phyloP scores from a whole-genome alignment of 2,329 filamentous ascomycete genomes.

The Neonectria neomacrospora region DNA sequence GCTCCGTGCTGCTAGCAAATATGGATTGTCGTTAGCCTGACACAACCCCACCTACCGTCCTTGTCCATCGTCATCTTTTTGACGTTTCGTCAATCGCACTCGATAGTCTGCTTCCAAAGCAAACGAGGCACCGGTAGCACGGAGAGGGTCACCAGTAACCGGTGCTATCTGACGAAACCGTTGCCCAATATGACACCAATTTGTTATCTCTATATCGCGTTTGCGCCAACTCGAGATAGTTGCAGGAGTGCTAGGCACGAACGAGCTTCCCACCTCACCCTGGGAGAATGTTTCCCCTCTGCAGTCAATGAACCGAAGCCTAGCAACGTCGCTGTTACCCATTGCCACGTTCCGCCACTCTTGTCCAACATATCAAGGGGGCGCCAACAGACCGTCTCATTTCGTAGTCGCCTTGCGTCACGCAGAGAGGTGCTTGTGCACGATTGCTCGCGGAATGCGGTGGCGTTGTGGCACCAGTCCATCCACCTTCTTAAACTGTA shows the following conservation, averaged over 20 bases:
- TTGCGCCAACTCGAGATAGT: not conserved
- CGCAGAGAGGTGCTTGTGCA: slow-evolving; percentile 28
- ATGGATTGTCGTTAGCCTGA: not conserved
- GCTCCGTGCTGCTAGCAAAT: not conserved
- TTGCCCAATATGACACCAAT: not conserved
- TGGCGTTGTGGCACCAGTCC: slow-evolving; percentile 7
- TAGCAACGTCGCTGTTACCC: slow-evolving; percentile 31
- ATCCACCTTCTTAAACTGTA: slow-evolving; percentile 2
- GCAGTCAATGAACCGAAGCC: slow-evolving; percentile 39
- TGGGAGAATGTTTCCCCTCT: slow-evolving; percentile 33
- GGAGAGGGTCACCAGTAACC: not conserved
- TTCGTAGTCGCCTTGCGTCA: slow-evolving; percentile 30
- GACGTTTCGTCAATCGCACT: not conserved
- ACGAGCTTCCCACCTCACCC: slow-evolving; percentile 13
- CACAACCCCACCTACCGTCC: slow-evolving; percentile 1
- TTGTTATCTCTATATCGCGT: not conserved
- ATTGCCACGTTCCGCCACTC: slow-evolving; percentile 29
- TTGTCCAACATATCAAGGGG: slow-evolving; percentile 29
- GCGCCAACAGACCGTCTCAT: slow-evolving; percentile 21
- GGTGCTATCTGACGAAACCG: not conserved
- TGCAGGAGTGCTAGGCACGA: slow-evolving; percentile 1
- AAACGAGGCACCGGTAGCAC: not conserved
- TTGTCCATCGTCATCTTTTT: not conserved
- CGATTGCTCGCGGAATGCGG: slow-evolving; percentile 21
- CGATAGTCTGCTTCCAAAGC: not conserved